These are phyloP conservation scores for Cyclospora cayetanensis DNA, from an alignment of 169 alveolate genomes.

Conservation along the genomic window DNA sequence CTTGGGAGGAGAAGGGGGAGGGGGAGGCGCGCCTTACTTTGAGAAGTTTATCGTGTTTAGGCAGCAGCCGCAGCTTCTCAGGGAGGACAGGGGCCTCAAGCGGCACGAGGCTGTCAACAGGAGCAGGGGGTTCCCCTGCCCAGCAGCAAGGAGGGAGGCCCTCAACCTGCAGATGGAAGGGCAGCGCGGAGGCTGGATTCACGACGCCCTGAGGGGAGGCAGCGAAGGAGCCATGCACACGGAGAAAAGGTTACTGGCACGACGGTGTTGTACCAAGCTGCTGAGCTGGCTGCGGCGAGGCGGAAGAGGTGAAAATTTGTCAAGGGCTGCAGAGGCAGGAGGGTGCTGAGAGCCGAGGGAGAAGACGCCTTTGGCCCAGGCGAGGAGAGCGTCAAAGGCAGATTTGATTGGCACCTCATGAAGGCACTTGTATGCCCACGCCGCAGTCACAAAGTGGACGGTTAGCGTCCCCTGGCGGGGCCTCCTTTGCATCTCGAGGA, in stretches of 20 bases:
- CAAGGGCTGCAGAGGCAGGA: not conserved
- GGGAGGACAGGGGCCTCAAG: not conserved
- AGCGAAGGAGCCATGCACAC: not conserved
- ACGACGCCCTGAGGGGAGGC: not conserved
- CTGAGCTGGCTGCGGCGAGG: not conserved
- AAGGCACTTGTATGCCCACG: not conserved
- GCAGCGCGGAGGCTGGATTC: not conserved
- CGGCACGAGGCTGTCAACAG: not conserved
- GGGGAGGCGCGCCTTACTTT: not conserved
- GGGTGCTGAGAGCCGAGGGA: not conserved
- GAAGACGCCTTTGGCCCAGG: no score
- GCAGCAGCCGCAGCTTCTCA: not conserved
- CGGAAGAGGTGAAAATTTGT: no score
- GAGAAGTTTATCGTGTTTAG: not conserved
- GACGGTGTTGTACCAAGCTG: not conserved
- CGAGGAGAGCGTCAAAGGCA: no score
- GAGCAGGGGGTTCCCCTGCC: not conserved
- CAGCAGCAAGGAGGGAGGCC: not conserved
- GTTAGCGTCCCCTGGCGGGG: not conserved
- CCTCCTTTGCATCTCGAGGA: not conserved
- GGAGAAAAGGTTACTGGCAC: not conserved
- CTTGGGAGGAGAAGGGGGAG: not conserved
- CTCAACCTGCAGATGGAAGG: not conserved
- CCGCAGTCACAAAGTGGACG: not conserved
- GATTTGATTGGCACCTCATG: no score